Percentiles rank a stretch among this genome's conserved stretches.
phyloP scores from a whole-genome alignment of 1,284 basidiomycete genomes.

The Boletus putidus region DNA sequence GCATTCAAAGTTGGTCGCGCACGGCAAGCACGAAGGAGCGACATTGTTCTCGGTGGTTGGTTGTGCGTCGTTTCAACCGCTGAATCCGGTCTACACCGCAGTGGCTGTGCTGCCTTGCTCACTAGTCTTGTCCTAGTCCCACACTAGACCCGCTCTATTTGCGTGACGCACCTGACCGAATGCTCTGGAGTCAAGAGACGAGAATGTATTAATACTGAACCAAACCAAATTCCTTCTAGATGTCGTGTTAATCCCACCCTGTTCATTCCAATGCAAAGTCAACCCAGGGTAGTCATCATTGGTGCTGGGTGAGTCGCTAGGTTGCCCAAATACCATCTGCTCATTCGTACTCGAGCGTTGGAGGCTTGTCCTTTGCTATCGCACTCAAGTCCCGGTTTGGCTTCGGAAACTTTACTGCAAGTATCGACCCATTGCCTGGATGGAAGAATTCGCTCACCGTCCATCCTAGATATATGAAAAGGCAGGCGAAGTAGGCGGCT shows the following conservation, averaged over 20 bases:
- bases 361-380: conserved; percentile 31
- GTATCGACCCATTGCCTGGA: neutral
- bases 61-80: neutral
- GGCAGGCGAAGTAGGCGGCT: conserved; percentile 28
- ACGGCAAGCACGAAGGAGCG: conserved; percentile 43
- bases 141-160: too few species aligned
- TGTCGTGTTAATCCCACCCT: neutral
- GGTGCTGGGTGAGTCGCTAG: conserved; percentile 28
- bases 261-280: conserved; percentile 12
- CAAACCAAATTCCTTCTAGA: neutral
- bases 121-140: too few species aligned
- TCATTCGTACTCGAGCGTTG: conserved; percentile 20
- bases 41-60: conserved; percentile 37
- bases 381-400: conserved; percentile 22
- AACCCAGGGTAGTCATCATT: conserved; percentile 25
- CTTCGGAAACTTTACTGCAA: conserved; percentile 28
- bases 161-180: too few species aligned
- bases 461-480: conserved; percentile 31
- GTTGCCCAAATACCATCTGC: neutral
- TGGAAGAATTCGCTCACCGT: conserved; percentile 1
- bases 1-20: conserved; percentile 31
- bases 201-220: conserved; percentile 12
- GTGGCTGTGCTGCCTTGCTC: conserved; percentile 32
- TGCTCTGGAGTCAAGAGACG: neutral
- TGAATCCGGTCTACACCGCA: conserved; percentile 9